Conservation (phyloP, 2,329 filamentous ascomycete genomes). For the Colletotrichum chrysophilum region DNA sequence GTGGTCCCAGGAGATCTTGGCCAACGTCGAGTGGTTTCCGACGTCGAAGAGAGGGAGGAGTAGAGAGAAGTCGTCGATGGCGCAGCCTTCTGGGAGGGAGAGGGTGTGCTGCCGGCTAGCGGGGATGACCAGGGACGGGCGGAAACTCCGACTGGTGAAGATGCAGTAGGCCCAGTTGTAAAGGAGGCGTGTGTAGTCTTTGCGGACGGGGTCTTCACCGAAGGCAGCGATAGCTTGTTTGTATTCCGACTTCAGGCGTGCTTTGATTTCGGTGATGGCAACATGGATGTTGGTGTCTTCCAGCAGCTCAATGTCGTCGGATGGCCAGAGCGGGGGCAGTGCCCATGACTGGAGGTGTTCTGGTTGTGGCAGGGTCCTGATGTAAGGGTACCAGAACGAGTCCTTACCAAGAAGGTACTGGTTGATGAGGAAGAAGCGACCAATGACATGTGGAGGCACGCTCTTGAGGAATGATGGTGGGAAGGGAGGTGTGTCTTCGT, state of each 20-base stretch:
- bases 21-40: conserved; percentile 71
- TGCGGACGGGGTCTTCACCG: conserved; percentile 27
- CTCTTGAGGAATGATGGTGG: conserved; percentile 53
- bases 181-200: conserved; percentile 50
- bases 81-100: conserved; percentile 40
- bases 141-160: conserved; percentile 70
- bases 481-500: conserved; percentile 38
- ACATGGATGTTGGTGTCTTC: conserved; percentile 59
- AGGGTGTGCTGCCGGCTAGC: conserved; percentile 28
- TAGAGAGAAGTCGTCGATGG: conserved; percentile 67
- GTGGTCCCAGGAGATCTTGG: conserved; percentile 64
- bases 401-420: conserved; percentile 63
- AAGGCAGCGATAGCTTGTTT: conserved; percentile 41
- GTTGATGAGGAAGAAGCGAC: conserved; percentile 72
- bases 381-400: conserved; percentile 74
- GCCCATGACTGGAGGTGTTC: conserved; percentile 53
- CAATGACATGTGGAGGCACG: conserved; percentile 63
- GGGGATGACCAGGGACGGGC: conserved; percentile 62
- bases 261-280: conserved; percentile 52
- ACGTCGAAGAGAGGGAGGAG: conserved; percentile 75
- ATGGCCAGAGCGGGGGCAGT: conserved; percentile 68
- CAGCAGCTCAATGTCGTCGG: conserved; percentile 62
- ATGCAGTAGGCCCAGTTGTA: conserved; percentile 71
- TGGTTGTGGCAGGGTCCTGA: conserved; percentile 68
- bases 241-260: conserved; percentile 51